Conservation (phyloP, 495 filamentous ascomycete genomes). For the Evernia prunastri region DNA sequence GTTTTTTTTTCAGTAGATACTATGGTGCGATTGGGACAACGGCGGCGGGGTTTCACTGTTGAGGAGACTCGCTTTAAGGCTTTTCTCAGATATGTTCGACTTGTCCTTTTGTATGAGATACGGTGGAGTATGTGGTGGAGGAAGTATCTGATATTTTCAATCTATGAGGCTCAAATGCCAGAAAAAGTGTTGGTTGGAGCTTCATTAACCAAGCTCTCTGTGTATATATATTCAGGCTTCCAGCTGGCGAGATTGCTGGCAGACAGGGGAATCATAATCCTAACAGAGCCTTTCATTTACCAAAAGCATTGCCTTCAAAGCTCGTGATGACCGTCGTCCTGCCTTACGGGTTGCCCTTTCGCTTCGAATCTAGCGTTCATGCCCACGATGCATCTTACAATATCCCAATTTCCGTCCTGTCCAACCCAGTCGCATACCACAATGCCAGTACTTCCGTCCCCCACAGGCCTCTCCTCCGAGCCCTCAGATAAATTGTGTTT, state of each 20-base stretch:
- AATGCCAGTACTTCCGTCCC: conserved; percentile 83
- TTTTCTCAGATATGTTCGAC: neutral
- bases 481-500: conserved; percentile 45
- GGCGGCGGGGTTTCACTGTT: neutral
- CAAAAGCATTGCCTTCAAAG: neutral
- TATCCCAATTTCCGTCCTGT: conserved; percentile 83
- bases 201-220: neutral
- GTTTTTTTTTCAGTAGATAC: neutral
- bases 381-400: conserved; percentile 80
- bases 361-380: conserved; percentile 69
- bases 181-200: neutral
- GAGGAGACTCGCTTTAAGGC: too few species aligned
- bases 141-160: too few species aligned
- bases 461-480: conserved; percentile 41
- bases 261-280: neutral
- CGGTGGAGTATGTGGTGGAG: neutral
- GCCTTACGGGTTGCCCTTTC: neutral
- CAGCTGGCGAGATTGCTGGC: neutral
- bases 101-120: neutral
- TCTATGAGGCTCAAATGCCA: neutral
- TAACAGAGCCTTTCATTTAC: neutral
- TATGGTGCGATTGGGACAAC: neutral
- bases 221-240: neutral
- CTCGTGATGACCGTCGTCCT: neutral
- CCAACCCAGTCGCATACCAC: conserved; percentile 95